Conservation (phyloP, 1,284 basidiomycete genomes). For the Fomitiporia mediterranea region DNA sequence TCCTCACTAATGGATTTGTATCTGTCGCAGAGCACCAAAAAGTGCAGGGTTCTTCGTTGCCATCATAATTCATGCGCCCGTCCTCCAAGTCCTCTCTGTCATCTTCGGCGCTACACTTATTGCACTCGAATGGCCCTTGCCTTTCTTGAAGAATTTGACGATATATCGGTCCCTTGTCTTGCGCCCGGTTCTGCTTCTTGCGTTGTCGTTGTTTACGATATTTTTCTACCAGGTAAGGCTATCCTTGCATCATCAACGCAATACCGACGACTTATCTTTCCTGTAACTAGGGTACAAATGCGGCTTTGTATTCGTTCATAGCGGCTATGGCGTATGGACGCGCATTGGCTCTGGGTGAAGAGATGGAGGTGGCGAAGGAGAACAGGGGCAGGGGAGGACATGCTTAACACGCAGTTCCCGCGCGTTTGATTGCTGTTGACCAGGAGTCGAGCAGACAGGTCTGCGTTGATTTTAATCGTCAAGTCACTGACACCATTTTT, state of each 20-base stretch:
- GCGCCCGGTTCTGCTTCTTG: constrained; percentile 57
- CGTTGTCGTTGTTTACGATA: constrained; percentile 61
- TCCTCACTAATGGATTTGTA: not conserved
- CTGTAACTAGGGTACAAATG: constrained; percentile 63
- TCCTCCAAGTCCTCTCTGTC: constrained; percentile 66
- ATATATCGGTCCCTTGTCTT: constrained; percentile 63
- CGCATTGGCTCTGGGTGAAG: constrained; percentile 60
- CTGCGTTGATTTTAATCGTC: constrained; percentile 10
- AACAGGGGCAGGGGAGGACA: constrained; percentile 54
- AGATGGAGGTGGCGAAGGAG: constrained; percentile 58
- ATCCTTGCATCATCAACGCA: not conserved
- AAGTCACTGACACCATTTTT: not conserved
- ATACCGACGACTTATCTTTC: not conserved
- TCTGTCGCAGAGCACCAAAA: constrained; percentile 51
- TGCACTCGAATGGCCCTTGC: constrained; percentile 63
- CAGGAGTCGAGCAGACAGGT: constrained; percentile 14
- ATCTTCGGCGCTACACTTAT: constrained; percentile 52
- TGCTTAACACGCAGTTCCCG: constrained; percentile 39
- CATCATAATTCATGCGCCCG: constrained; percentile 69
- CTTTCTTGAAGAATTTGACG: constrained; percentile 48
- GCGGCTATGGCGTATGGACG: constrained; percentile 61
- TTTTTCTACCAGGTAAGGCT: constrained; percentile 72
- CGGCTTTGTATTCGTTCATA: constrained; percentile 64
- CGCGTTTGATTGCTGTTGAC: constrained; percentile 11
- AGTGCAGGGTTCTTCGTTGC: constrained; percentile 59